Conservation (phyloP, 2,329 filamentous ascomycete species). For the Trichoderma endophyticum region DNA sequence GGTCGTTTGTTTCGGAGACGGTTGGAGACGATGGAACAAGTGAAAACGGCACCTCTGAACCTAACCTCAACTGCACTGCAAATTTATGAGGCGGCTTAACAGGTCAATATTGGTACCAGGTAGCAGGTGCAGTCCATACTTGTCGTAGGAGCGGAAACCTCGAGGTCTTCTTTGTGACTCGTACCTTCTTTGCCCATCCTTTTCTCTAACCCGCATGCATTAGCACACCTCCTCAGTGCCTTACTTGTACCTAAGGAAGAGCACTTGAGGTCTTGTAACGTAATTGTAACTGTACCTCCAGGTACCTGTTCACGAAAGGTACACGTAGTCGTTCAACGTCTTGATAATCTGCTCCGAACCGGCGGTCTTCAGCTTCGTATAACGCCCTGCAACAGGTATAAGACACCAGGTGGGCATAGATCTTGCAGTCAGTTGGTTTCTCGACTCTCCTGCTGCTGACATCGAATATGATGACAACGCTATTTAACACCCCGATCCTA, state of each 20-base stretch:
- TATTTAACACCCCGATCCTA: not conserved
- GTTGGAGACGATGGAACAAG: not conserved
- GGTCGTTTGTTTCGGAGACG: not conserved
- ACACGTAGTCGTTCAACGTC: not conserved
- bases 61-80: not conserved
- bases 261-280: not conserved
- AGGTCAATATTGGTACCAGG: no score
- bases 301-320: not conserved
- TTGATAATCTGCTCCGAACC: not conserved
- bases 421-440: not conserved
- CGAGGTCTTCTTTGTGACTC: not conserved
- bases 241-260: not conserved
- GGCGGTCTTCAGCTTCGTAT: not conserved
- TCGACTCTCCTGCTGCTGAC: not conserved
- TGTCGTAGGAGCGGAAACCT: not conserved
- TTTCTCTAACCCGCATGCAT: not conserved
- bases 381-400: not conserved
- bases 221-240: not conserved
- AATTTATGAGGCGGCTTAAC: not conserved
- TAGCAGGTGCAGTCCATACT: not conserved
- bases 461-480: not conserved
- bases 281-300: not conserved
- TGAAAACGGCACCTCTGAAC: not conserved
- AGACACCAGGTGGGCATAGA: not conserved
- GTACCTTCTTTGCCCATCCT: not conserved